phyloP scores from a whole-genome alignment of 106 monocot species.

The Hemerocallis citrina region DNA sequence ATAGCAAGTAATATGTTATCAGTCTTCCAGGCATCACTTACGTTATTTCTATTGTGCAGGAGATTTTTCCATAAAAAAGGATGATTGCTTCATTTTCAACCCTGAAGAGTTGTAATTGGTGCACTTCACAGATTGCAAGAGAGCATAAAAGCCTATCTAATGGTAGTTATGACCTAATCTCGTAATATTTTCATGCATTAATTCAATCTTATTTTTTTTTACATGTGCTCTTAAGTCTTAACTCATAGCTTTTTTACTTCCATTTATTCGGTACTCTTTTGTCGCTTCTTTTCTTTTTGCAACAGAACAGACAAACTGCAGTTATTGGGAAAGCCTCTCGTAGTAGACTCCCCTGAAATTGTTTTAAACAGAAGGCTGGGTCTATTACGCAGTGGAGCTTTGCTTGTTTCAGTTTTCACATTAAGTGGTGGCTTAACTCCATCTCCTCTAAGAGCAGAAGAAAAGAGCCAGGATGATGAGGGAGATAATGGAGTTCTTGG shows the following conservation, averaged over 20 bases:
- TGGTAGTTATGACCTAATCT: constrained; percentile 14
- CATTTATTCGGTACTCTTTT: too few species aligned
- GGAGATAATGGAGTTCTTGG: constrained; percentile 34
- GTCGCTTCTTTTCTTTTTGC: too few species aligned
- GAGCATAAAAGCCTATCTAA: neutral
- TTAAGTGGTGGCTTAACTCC: neutral
- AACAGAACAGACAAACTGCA: constrained; percentile 49
- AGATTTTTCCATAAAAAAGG: constrained; percentile 2
- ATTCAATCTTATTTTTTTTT: neutral
- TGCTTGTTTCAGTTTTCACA: constrained; percentile 19
- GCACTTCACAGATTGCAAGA: constrained; percentile 11
- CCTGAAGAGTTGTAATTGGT: constrained; percentile 15
- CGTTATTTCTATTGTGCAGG: too few species aligned
- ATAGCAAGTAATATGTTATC: too few species aligned
- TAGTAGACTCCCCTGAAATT: constrained; percentile 5
- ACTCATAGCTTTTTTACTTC: neutral
- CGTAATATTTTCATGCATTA: neutral
- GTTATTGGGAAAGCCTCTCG: neutral
- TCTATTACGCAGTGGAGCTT: constrained; percentile 20
- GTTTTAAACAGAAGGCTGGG: constrained; percentile 28
- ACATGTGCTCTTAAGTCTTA: too few species aligned
- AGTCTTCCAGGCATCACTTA: too few species aligned
- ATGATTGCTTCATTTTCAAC: constrained; percentile 24
- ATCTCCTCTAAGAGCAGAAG: constrained; percentile 49
- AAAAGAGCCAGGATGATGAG: constrained; percentile 18